Evolutionary conservation across 352 stramenopile genomes (phyloP).

Genomic region (Phytopythium montanum): DNA sequence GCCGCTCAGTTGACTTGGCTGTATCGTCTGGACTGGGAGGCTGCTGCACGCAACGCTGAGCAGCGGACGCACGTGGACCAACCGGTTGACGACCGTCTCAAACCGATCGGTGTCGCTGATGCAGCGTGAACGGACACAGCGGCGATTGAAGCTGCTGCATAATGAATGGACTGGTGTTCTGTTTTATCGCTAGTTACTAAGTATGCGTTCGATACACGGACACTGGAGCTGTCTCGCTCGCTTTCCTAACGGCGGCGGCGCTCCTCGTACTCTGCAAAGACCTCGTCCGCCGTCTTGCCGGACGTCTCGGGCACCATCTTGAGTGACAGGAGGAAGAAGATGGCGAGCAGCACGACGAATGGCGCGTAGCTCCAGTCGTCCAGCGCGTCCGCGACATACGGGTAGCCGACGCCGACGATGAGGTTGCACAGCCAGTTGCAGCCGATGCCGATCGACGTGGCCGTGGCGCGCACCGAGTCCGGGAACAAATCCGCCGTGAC

Average conservation of each 20-base stretch:
- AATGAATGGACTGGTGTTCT: too few relatives aligned
- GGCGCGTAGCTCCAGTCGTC: background rate
- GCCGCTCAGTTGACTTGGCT: constrained; percentile 15
- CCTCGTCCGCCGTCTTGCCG: constrained; percentile 31
- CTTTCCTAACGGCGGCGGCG: constrained; percentile 13
- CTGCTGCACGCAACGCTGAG: constrained; percentile 8
- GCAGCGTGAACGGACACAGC: background rate
- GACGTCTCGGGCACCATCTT: constrained; percentile 57
- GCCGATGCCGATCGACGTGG: constrained; percentile 36
- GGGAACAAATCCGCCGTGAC: constrained; percentile 54
- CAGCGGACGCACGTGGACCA: background rate
- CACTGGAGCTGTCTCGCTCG: background rate
- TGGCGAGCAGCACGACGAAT: constrained; percentile 19
- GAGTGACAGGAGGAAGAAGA: constrained; percentile 42
- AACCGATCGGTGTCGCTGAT: background rate
- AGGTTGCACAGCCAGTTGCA: constrained; percentile 48
- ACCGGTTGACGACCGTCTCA: background rate
- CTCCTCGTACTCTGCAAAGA: constrained; percentile 20
- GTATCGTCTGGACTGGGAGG: constrained; percentile 9
- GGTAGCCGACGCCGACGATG: constrained; percentile 39
- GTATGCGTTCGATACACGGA: too few relatives aligned
- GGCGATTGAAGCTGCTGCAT: too few relatives aligned
- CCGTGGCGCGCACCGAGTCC: constrained; percentile 38
- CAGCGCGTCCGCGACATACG: constrained; percentile 29
- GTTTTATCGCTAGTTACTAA: too few relatives aligned